These are phyloP conservation scores for Cotoneaster glaucophyllus DNA, from an alignment of 306 rosid species.

Conservation along the genomic window DNA sequence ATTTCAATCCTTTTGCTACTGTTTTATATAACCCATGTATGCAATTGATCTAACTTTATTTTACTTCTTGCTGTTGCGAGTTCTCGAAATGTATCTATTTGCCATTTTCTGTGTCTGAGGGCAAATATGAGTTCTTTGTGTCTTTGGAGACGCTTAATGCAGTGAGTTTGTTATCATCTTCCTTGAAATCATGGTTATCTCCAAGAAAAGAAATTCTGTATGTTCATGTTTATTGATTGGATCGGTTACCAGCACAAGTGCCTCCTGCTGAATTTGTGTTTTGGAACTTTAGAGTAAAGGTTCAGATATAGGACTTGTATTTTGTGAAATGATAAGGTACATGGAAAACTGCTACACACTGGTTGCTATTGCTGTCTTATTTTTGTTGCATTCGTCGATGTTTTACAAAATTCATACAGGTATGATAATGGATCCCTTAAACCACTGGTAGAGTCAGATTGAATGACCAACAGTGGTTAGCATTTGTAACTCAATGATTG, in stretches of 20 bases:
- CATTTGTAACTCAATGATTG: background rate
- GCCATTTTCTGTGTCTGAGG: background rate
- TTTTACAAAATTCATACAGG: background rate
- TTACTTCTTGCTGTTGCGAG: background rate
- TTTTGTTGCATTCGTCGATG: background rate
- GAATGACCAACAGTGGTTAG: background rate
- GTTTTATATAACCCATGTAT: background rate
- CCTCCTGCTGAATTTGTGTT: background rate
- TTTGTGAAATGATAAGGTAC: background rate
- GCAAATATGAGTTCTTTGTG: background rate
- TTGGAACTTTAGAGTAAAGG: background rate
- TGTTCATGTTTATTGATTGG: background rate
- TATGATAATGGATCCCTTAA: background rate
- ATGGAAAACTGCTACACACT: background rate
- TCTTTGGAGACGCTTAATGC: background rate
- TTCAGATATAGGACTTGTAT: background rate
- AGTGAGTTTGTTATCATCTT: background rate
- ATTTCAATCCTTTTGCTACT: background rate
- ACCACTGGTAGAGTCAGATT: background rate
- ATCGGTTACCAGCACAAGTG: background rate
- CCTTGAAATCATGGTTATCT: background rate
- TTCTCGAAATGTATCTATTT: background rate
- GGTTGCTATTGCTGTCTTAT: background rate
- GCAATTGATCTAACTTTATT: background rate
- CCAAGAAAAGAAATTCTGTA: background rate